Base-by-base conservation (phyloP, 2,329 filamentous ascomycete genomes). In the Botrytis pseudocinerea region DNA sequence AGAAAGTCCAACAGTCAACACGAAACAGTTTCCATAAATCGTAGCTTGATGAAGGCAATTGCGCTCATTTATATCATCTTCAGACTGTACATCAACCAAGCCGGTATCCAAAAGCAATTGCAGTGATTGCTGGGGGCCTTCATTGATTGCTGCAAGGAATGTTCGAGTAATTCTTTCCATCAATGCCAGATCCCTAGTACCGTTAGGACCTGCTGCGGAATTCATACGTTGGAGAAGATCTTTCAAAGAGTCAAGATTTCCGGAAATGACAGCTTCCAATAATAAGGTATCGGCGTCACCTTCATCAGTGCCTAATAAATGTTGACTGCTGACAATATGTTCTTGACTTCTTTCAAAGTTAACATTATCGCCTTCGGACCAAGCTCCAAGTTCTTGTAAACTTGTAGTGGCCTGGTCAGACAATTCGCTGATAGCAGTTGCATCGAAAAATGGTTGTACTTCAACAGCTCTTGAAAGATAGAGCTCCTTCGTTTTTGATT, bases 341-440 rank as follows among this genome's bases (percentile, higher is more conserved):
- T 90, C 89, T 18, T 86, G 84, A 73, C 78, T 79, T 63, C 84
- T 81, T 75, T 93, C 92, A 79, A 94, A 97, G 78, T 91, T 92
- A 79, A 98, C 91, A 82, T 97, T 93, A 78, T 98, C 96, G 35
- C 96, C 96, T 82, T 99, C 96, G 32, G 95, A 94, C 95, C 95
- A 98, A 51, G 95, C 96, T 70, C 95, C 95, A 64, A 98, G 90
- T 80, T 98, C 96, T 78, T 98, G 91, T 54, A 97, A 85, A 78
- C 94, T 97, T n/a, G 94, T 98, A 0, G 96, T 98, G 14, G 96
- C 96, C 84, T 97, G 94, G 78, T 99, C 96, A 7, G 96, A 98
- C 18, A 99, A 88, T 80, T 97, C 95, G 82, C 95, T 97, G 80
- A 99, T 97, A 78, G 98, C 94, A 77, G 97, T 93, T 63, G 95